phyloP scores from a whole-genome alignment of 2,329 filamentous ascomycete genomes.

The Verticillium isaacii region DNA sequence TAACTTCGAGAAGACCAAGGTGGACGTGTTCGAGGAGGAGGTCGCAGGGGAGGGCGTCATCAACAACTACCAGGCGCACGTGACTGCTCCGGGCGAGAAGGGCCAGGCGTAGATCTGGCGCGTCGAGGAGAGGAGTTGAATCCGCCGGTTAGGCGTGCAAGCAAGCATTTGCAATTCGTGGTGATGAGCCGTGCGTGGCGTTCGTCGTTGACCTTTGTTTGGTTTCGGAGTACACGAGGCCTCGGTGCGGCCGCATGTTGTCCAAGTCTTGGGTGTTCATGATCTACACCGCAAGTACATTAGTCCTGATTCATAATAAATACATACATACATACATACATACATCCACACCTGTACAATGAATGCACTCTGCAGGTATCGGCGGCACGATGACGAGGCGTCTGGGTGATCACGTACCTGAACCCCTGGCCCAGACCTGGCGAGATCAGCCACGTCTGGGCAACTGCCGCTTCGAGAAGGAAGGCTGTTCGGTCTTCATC shows the following conservation, averaged over 20 bases:
- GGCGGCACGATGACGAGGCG: neutral
- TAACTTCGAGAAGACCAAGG: slow-evolving; percentile 60
- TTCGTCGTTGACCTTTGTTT: neutral
- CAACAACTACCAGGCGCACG: slow-evolving; percentile 41
- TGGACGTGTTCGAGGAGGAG: slow-evolving; percentile 50
- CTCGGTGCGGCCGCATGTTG: neutral
- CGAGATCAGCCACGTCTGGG: neutral
- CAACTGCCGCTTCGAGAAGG: neutral
- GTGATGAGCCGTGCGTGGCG: neutral
- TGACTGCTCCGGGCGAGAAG: slow-evolving; percentile 23
- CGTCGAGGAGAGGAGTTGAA: neutral
- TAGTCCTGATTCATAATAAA: neutral
- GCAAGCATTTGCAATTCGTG: neutral
- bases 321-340: neutral
- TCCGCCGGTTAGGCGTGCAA: neutral
- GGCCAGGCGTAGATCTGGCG: slow-evolving; percentile 5
- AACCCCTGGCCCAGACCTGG: neutral
- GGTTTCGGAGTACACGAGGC: too few species aligned
- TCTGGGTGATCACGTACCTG: neutral
- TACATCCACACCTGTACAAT: neutral
- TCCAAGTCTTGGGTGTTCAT: neutral
- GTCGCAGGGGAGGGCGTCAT: slow-evolving; percentile 41
- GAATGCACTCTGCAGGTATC: neutral
- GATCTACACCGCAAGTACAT: neutral
- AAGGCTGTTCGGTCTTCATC: neutral